Evolutionary conservation across 1,139 yeast genomes (phyloP).

Genomic region (Nadsonia commutata): DNA sequence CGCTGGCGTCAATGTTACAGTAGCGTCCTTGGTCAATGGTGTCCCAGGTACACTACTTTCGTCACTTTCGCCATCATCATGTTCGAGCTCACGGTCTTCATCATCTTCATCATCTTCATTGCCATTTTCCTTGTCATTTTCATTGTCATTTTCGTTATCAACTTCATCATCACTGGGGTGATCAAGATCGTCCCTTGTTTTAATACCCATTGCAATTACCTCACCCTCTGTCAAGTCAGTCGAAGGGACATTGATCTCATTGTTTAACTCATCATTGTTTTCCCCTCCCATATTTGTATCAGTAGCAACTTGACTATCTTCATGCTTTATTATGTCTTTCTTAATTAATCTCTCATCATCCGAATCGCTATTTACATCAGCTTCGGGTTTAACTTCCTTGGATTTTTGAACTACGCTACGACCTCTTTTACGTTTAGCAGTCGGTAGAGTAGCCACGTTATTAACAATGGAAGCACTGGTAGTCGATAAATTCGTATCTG

Average conservation of each 20-base stretch:
- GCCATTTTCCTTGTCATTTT: constrained; percentile 7
- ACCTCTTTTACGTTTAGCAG: not conserved
- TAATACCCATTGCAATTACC: too few species aligned
- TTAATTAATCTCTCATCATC: constrained; percentile 2
- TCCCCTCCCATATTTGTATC: too few species aligned
- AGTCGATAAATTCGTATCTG: not conserved
- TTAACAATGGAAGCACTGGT: not conserved
- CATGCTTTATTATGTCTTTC: too few species aligned
- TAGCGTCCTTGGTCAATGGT: constrained; percentile 8
- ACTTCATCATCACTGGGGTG: constrained; percentile 7
- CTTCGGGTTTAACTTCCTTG: constrained; percentile 3
- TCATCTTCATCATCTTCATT: constrained; percentile 9
- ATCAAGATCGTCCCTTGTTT: too few species aligned
- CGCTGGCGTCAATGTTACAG: too few species aligned
- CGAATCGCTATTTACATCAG: constrained; percentile 9
- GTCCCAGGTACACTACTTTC: constrained; percentile 4
- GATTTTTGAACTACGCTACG: not conserved
- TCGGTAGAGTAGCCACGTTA: constrained; percentile 1
- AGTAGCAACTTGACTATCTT: too few species aligned
- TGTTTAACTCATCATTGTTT: too few species aligned
- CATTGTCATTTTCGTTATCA: constrained; percentile 9
- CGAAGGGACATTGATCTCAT: too few species aligned
- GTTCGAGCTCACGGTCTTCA: constrained; percentile 6
- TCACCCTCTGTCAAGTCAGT: too few species aligned
- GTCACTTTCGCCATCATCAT: constrained; percentile 1